Conservation (phyloP, 2,329 filamentous ascomycete species). For the Apiospora sp. region DNA sequence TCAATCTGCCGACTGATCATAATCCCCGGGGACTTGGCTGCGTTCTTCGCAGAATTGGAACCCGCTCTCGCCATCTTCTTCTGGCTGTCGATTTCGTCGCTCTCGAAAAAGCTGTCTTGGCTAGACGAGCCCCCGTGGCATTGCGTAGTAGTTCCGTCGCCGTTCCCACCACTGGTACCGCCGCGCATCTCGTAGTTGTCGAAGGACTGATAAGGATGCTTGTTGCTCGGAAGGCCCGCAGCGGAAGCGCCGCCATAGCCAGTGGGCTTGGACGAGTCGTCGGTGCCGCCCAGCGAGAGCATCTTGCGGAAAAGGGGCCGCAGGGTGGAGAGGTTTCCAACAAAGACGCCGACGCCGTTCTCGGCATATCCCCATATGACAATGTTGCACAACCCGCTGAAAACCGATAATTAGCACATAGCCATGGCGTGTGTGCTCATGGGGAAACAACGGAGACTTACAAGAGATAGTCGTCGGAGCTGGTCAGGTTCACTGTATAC, state of each 20-base stretch:
- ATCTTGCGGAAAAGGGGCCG: constrained; percentile 31
- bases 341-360: constrained; percentile 32
- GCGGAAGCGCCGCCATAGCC: constrained; percentile 9
- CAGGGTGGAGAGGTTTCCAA: constrained; percentile 32
- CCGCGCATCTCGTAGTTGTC: constrained; percentile 27
- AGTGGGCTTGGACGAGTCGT: constrained; percentile 22
- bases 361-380: constrained; percentile 36
- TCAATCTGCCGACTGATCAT: constrained; percentile 29
- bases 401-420: background rate
- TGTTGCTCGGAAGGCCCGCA: constrained; percentile 29
- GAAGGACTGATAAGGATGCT: constrained; percentile 28
- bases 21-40: constrained; percentile 18
- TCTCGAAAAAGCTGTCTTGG: background rate
- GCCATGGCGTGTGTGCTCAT: background rate
- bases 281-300: constrained; percentile 29
- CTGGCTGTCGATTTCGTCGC: constrained; percentile 31
- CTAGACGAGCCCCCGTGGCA: background rate
- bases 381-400: constrained; percentile 31
- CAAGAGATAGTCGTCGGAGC: constrained; percentile 31
- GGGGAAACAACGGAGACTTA: constrained; percentile 4
- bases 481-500: constrained; percentile 33
- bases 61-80: constrained; percentile 24
- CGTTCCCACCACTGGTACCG: background rate
- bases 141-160: constrained; percentile 22
- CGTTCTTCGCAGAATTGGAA: background rate